phyloP scores from a whole-genome alignment of 2,329 filamentous ascomycete species.

The Sphaerulina musiva region DNA sequence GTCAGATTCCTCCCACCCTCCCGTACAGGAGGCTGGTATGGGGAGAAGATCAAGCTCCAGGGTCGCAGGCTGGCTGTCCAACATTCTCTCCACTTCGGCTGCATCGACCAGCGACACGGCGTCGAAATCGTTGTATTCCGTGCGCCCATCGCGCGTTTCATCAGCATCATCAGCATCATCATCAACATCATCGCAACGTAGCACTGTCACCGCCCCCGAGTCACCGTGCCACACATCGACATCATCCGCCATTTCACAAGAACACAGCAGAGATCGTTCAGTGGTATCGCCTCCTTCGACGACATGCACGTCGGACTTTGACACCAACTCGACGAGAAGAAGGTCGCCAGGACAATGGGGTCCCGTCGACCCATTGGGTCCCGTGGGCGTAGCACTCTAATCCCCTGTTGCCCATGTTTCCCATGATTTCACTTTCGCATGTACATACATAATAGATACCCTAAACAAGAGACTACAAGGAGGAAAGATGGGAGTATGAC shows the following conservation, averaged over 20 bases:
- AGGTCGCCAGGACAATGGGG: conserved; percentile 4
- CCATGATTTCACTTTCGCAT: neutral
- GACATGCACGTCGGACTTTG: conserved; percentile 12
- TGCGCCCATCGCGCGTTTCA: conserved; percentile 17
- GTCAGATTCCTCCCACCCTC: conserved; percentile 13
- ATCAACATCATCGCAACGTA: conserved; percentile 14
- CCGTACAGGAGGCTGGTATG: conserved; percentile 6
- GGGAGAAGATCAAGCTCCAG: conserved; percentile 16
- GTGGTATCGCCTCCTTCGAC: conserved; percentile 16
- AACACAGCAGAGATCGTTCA: conserved; percentile 24
- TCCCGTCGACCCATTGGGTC: conserved; percentile 8
- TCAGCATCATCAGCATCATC: no score
- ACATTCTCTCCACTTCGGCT: conserved; percentile 19
- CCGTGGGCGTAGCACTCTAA: conserved; percentile 21
- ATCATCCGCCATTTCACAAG: conserved; percentile 23
- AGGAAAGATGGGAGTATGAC: no score
- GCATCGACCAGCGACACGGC: neutral
- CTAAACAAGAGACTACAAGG: conserved; percentile 10
- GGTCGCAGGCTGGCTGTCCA: conserved; percentile 29
- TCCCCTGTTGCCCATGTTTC: no score
- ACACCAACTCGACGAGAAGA: conserved; percentile 6
- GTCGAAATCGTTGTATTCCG: conserved; percentile 19
- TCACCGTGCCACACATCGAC: conserved; percentile 19
- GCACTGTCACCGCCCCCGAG: conserved; percentile 23
- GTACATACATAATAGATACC: conserved; percentile 7